Base-by-base conservation (phyloP, 176 grass and related monocot species). In the Cenchrus purpureus region DNA sequence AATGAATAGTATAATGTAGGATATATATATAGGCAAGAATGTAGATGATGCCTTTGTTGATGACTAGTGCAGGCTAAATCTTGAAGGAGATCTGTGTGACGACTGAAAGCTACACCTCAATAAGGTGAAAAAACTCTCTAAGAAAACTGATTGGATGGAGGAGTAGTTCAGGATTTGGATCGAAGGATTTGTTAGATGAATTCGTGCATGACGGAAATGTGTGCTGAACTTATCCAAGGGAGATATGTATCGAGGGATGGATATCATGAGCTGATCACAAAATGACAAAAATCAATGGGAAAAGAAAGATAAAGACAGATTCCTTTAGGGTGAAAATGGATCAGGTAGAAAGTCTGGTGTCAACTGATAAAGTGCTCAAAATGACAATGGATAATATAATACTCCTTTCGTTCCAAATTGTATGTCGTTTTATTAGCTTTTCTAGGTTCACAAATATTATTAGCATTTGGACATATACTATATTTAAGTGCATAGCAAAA, bases 191-290 rank as follows among this genome's bases (percentile, higher is more conserved):
- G 32, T 32, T 22, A 15, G 63, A 54, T 68, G 16, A 53, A 68
- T 54, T 68, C 29, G 11, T 80, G 31, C 16, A 42, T 68, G 78
- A 67, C 4, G 46, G 12, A 52, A 77, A 82, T 13, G 53, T 13
- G 53, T 69, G 63, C 74, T 54, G 53, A 71, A 62, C 73, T 83
- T 87, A 77, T 71, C 79, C 20, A 5, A 52, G 42, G 9, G 14
- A 66, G 9, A 61, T 43, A 31, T 73, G 4, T 31, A 53, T 29
- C 8, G 22, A 53, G 48, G 25, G 49, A 37, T 72, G 42, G 34
- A 25, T 25, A 48, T 68, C 60, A 57, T 34, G 34, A 56, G 50
- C 2, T 53, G 28, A 14, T 40, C 78, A 76, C 25, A 17, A 74
- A 75, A 56, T 75, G 72, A 37, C 72, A 82, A 59, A 32, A 32